Base-by-base conservation (phyloP, 2,329 filamentous ascomycete genomes). In the Orbilia ellipsospora region DNA sequence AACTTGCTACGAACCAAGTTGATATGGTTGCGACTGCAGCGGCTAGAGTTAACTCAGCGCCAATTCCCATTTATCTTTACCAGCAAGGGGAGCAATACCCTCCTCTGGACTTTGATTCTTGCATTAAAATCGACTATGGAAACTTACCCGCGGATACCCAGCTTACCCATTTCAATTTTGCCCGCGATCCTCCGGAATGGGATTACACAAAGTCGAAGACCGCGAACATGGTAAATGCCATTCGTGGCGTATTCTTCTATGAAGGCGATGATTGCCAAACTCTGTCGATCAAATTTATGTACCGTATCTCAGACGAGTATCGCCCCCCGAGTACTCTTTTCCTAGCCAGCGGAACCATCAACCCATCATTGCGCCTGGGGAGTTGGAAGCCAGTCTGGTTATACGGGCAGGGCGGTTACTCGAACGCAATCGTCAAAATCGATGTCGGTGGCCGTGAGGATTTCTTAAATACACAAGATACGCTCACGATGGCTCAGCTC, bases 341-440 rank as follows among this genome's bases (percentile, higher is more conserved):
- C 18, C 48, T 73, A 2, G 45, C 61, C 12, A 45, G 44, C 15
- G 20, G 26, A 4, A 8, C 23, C 4, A 23, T 66, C 8, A 7
- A 16, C 2, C 61, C 69, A 5, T 40, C 69, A 0, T 23, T 52
- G n/a, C 31, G 26, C 18, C 4, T 73, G 4, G 23, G 55, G 2
- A 73, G 68, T 16, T 73, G 68, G 68, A 18, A 26, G n/a, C 68
- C 68, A 1, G 57, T 73, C 2, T 73, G 60, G 55, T 20, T 73
- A 7, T 56, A 26, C 20, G 55, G 54, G 13, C 55, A 61, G 56
- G 61, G 55, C 4, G 55, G 61, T 28, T 73, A 65, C 18, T 73
- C 68, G 4, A 23, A 18, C 5, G 50, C 36, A 13, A 16, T 73
- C 12, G 16, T 15, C 5, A 28, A 42, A 26, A 44, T 72, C 12